phyloP scores from a whole-genome alignment of 768 basidiomycete species.

The Kwoniella shandongensis region DNA sequence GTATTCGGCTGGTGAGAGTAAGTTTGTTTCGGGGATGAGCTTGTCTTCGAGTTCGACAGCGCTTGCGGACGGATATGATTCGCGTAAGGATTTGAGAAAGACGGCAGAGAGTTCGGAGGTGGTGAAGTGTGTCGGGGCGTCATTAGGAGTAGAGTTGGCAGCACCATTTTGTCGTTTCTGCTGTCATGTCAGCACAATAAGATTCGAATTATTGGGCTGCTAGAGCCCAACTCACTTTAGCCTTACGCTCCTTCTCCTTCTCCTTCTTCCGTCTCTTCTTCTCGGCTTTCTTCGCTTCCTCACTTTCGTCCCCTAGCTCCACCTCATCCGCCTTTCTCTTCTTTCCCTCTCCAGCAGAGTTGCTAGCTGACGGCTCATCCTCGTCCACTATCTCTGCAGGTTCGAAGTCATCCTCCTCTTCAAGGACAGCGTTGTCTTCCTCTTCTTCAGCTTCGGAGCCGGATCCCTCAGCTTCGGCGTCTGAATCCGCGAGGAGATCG shows the following conservation, averaged over 20 bases:
- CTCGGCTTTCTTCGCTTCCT: slow-evolving; percentile 28
- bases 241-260: slow-evolving; percentile 49
- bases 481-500: slow-evolving; percentile 38
- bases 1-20: slow-evolving; percentile 17
- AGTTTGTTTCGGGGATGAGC: slow-evolving; percentile 59
- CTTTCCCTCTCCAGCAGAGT: slow-evolving; percentile 4
- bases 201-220: not conserved
- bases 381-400: slow-evolving; percentile 21
- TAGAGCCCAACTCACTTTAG: slow-evolving; percentile 35
- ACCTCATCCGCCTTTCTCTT: slow-evolving; percentile 29
- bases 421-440: not conserved
- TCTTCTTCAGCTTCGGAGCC: slow-evolving; percentile 12
- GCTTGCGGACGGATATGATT: slow-evolving; percentile 68
- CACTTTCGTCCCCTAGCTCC: slow-evolving; percentile 4
- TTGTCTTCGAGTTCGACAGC: slow-evolving; percentile 77
- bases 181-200: not conserved
- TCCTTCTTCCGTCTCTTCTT: slow-evolving; percentile 50
- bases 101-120: slow-evolving; percentile 23
- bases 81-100: slow-evolving; percentile 50
- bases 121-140: slow-evolving; percentile 27
- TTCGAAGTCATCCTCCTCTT: slow-evolving; percentile 3
- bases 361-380: slow-evolving; percentile 8
- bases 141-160: not conserved
- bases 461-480: slow-evolving; percentile 16
- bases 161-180: slow-evolving; percentile 15